A percentile compares a stretch with the other conserved stretches of the same genome.
Evolutionary conservation across 768 basidiomycete species (phyloP).

Genomic region (Hebeloma cylindrosporum): DNA sequence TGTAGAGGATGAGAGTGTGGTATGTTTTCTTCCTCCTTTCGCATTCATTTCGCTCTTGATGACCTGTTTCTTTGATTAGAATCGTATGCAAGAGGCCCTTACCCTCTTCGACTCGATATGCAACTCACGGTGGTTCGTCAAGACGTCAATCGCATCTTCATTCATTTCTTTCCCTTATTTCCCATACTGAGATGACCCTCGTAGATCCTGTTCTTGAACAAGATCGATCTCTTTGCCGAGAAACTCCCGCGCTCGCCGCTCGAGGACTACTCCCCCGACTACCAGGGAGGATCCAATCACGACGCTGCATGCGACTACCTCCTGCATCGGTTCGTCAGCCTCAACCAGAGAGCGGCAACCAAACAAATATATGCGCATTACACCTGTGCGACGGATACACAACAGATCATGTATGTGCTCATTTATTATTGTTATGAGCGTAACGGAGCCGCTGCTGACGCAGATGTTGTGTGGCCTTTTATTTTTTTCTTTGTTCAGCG

Average conservation of each 20-base stretch:
- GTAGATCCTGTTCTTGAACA: constrained; percentile 93
- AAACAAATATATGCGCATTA: constrained; percentile 93
- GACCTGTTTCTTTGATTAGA: too few relatives aligned
- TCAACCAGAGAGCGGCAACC: constrained; percentile 86
- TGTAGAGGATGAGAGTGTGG: constrained; percentile 97
- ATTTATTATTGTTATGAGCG: too few relatives aligned
- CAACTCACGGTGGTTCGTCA: constrained; percentile 95
- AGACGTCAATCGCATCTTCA: constrained; percentile 78
- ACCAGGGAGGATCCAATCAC: constrained; percentile 80
- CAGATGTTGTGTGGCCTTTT: too few relatives aligned
- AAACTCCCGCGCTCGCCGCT: constrained; percentile 87
- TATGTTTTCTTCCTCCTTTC: constrained; percentile 39
- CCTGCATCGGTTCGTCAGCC: constrained; percentile 75
- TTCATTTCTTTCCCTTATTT: too few relatives aligned
- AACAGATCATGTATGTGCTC: constrained; percentile 92
- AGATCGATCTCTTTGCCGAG: constrained; percentile 95
- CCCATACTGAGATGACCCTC: constrained; percentile 10
- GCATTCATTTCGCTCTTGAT: not conserved
- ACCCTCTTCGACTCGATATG: constrained; percentile 98
- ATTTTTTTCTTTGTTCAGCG: constrained; percentile 52
- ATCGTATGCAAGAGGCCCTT: constrained; percentile 96
- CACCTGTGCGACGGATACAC: constrained; percentile 92
- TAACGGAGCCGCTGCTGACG: too few relatives aligned
- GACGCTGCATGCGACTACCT: constrained; percentile 85
- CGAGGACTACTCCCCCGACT: constrained; percentile 90